A percentile compares a stretch with the other conserved stretches of the same genome.
Conservation (phyloP, 1,139 yeast species). For the Hemisphaericaspora lyxosophila region DNA sequence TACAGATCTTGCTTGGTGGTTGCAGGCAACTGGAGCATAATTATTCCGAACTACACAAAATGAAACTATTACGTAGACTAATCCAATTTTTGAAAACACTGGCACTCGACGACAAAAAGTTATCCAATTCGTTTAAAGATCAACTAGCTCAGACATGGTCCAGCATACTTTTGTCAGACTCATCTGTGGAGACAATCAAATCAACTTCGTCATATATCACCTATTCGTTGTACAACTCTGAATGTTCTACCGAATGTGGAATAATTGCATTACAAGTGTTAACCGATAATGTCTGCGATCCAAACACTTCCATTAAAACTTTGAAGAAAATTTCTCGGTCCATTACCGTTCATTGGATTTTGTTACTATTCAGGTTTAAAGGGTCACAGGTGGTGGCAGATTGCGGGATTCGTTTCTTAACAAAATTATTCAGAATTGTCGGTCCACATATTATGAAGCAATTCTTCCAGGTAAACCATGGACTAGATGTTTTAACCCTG, state of each 20-base stretch:
- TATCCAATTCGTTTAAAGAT: conserved; percentile 16
- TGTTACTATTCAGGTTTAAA: conserved; percentile 50
- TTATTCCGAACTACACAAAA: conserved; percentile 45
- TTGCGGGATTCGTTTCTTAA: conserved; percentile 49
- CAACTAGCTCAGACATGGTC: conserved; percentile 24
- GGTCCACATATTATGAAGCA: conserved; percentile 48
- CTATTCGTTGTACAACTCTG: conserved; percentile 33
- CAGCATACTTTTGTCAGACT: conserved; percentile 28
- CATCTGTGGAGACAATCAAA: conserved; percentile 40
- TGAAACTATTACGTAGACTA: conserved; percentile 55
- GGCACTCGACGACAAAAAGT: conserved; percentile 11
- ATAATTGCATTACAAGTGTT: conserved; percentile 27
- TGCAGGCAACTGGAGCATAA: conserved; percentile 54
- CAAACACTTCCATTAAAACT: conserved; percentile 32
- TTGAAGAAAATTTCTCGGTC: conserved; percentile 53
- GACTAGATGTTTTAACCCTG: conserved; percentile 52
- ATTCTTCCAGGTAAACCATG: conserved; percentile 54
- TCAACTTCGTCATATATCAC: conserved; percentile 36
- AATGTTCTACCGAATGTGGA: conserved; percentile 32
- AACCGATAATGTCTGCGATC: conserved; percentile 32
- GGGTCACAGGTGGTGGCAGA: conserved; percentile 39
- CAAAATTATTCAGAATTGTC: conserved; percentile 46
- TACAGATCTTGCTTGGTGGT: conserved; percentile 51
- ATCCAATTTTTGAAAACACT: conserved; percentile 50
- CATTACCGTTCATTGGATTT: conserved; percentile 64